phyloP scores from a whole-genome alignment of 2,329 filamentous ascomycete genomes.

The Massarina eburnea region DNA sequence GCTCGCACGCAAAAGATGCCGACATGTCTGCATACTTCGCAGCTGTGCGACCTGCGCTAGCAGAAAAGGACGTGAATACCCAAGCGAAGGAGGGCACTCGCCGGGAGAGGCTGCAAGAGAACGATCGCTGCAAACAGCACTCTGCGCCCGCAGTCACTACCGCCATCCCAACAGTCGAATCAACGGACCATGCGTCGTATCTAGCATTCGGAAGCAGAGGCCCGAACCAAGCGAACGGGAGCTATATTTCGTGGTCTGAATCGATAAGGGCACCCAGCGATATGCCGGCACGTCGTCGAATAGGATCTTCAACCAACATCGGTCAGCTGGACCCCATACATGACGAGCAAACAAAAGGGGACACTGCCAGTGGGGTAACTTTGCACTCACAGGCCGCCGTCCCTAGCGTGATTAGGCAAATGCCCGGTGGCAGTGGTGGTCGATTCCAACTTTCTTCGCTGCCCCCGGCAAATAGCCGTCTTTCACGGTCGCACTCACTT shows the following conservation, averaged over 20 bases:
- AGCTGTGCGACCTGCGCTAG: constrained; percentile 27
- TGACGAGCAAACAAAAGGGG: neutral
- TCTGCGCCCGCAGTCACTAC: constrained; percentile 15
- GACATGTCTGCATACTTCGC: constrained; percentile 52
- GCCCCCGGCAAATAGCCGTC: constrained; percentile 13
- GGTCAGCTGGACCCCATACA: constrained; percentile 13
- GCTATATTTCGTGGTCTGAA: constrained; percentile 48
- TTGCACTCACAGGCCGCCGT: constrained; percentile 10
- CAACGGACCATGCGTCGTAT: constrained; percentile 37
- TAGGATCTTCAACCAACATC: constrained; percentile 7
- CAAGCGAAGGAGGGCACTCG: constrained; percentile 13
- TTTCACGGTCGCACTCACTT: constrained; percentile 26
- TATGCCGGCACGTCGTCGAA: constrained; percentile 11
- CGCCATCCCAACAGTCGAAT: constrained; percentile 32
- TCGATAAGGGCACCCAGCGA: constrained; percentile 32
- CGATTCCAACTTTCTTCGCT: constrained; percentile 22
- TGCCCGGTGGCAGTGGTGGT: constrained; percentile 9
- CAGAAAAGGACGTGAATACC: constrained; percentile 24
- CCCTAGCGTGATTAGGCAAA: constrained; percentile 8
- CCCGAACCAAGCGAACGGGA: constrained; percentile 30
- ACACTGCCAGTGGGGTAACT: constrained; percentile 5
- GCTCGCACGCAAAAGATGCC: constrained; percentile 36
- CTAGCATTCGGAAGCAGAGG: constrained; percentile 43
- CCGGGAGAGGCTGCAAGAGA: constrained; percentile 4
- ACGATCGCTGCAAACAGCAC: constrained; percentile 11